A percentile compares a stretch with the other conserved stretches of the same genome.
These are phyloP conservation scores for Acer saccharum DNA, from an alignment of 345 rosid species.

Conservation along the genomic window DNA sequence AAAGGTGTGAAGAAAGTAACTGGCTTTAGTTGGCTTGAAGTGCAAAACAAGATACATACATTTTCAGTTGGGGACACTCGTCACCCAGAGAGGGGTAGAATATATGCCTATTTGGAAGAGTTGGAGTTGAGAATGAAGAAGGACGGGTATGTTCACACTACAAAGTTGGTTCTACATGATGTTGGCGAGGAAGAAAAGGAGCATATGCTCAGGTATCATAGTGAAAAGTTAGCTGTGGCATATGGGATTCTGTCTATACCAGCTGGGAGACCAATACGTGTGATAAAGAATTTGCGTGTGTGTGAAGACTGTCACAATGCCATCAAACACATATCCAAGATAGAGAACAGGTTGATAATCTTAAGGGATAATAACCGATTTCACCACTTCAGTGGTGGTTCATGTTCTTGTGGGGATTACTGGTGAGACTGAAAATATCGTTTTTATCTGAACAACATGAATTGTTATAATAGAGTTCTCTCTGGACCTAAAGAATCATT, in stretches of 20 bases:
- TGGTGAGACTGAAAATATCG: constrained; percentile 39
- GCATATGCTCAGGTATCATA: constrained; percentile 65
- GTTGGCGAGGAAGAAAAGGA: constrained; percentile 79
- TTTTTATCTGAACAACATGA: not conserved
- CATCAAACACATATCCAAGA: constrained; percentile 58
- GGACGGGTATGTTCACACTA: constrained; percentile 57
- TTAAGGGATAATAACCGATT: constrained; percentile 66
- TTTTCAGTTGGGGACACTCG: constrained; percentile 56
- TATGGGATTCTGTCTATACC: constrained; percentile 55
- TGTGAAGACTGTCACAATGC: constrained; percentile 71
- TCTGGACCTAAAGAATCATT: not conserved
- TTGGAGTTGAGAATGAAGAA: constrained; percentile 58
- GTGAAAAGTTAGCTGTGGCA: constrained; percentile 70
- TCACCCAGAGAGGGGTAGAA: constrained; percentile 56
- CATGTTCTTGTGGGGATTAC: constrained; percentile 74
- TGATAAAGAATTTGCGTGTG: constrained; percentile 64
- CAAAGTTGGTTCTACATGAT: constrained; percentile 65
- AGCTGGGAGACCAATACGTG: constrained; percentile 62
- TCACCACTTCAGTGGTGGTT: constrained; percentile 63
- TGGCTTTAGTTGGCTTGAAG: constrained; percentile 72
- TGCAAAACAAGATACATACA: constrained; percentile 57
- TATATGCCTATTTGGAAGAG: constrained; percentile 58
- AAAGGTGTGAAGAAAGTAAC: constrained; percentile 67
- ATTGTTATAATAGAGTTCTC: not conserved
- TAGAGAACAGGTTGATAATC: constrained; percentile 54